Conservation (phyloP, 2,329 filamentous ascomycete genomes). For the Epicoccum sorghinum region DNA sequence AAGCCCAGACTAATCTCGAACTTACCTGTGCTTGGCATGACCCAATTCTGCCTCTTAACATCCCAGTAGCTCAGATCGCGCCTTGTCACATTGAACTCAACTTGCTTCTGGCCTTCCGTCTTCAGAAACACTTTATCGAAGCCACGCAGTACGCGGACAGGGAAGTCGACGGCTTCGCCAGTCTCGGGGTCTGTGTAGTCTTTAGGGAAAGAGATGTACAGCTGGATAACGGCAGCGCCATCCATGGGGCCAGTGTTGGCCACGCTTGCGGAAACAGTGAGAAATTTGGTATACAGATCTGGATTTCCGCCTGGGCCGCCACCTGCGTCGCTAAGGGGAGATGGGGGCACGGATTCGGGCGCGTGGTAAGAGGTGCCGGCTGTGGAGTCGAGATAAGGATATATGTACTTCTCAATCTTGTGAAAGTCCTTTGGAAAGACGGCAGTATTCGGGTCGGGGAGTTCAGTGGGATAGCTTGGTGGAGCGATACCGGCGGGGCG, state of each 20-base stretch:
- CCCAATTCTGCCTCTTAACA: constrained; percentile 49
- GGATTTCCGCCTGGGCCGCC: constrained; percentile 73
- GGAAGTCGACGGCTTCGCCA: constrained; percentile 63
- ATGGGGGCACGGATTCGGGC: constrained; percentile 64
- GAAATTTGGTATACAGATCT: constrained; percentile 65
- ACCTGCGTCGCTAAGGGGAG: constrained; percentile 64
- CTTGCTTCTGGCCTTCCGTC: constrained; percentile 33
- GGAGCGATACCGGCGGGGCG: constrained; percentile 45
- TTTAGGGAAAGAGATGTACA: constrained; percentile 60
- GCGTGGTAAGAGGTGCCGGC: constrained; percentile 55
- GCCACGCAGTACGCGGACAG: constrained; percentile 47
- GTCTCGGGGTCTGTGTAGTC: constrained; percentile 50
- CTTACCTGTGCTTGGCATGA: constrained; percentile 40
- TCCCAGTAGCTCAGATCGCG: constrained; percentile 53
- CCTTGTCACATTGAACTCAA: constrained; percentile 48
- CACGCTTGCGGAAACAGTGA: constrained; percentile 59
- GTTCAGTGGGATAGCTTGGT: constrained; percentile 57
- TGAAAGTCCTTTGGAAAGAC: constrained; percentile 67
- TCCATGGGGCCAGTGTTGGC: constrained; percentile 65
- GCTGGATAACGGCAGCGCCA: constrained; percentile 62
- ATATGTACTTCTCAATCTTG: constrained; percentile 72
- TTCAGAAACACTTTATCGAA: constrained; percentile 52
- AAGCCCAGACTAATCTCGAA: constrained; percentile 42
- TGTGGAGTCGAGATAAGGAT: constrained; percentile 68
- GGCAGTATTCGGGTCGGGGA: constrained; percentile 63